Evolutionary conservation across 2,329 filamentous ascomycete species (phyloP).

Genomic region (Microsporum ferrugineum): DNA sequence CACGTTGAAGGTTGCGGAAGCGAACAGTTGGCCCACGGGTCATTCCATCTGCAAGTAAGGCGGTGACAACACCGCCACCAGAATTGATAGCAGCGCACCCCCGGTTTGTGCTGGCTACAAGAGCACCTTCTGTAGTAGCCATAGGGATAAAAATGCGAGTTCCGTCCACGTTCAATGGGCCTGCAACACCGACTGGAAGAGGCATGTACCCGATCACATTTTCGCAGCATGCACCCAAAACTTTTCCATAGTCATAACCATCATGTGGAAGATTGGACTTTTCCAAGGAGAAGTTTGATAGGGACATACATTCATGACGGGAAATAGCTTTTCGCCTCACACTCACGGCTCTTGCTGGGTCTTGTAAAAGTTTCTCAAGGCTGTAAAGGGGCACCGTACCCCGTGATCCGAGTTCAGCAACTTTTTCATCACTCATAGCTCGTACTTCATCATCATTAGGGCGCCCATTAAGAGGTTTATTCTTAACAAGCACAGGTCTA

Average conservation of each 20-base stretch:
- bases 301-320: conserved; percentile 67
- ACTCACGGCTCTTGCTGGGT: conserved; percentile 59
- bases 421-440: not conserved
- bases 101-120: conserved; percentile 85
- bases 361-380: not conserved
- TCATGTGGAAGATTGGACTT: conserved; percentile 61
- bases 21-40: conserved; percentile 87
- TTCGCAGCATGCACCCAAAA: conserved; percentile 93
- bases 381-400: not conserved
- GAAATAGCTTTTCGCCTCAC: conserved; percentile 78
- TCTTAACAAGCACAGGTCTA: not conserved
- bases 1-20: conserved; percentile 79
- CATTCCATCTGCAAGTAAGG: conserved; percentile 93
- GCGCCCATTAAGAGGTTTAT: not conserved
- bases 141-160: conserved; percentile 95
- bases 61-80: conserved; percentile 82
- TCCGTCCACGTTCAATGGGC: conserved; percentile 84
- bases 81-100: conserved; percentile 97
- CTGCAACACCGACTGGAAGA: conserved; percentile 83
- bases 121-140: conserved; percentile 95
- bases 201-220: conserved; percentile 95
- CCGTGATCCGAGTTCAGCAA: not conserved
- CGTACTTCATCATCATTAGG: not conserved
- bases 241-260: conserved; percentile 87
- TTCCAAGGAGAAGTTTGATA: conserved; percentile 59